Conservation (phyloP, 73 alveolate genomes). For the Paramecium sonneborni region DNA sequence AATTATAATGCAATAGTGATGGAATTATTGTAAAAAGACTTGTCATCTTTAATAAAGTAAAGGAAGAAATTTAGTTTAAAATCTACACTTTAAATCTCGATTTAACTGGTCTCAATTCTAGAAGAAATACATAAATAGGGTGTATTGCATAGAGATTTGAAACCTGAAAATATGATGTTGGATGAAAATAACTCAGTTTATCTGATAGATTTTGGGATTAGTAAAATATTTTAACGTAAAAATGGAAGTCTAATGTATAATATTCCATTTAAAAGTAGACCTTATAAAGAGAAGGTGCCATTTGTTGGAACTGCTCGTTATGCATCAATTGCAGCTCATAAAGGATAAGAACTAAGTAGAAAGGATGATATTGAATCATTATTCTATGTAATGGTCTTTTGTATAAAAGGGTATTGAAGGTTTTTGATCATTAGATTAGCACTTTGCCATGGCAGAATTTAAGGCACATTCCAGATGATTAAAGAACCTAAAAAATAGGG, state of each 20-base stretch:
- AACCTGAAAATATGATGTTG: slow-evolving; percentile 33
- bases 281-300: slow-evolving; percentile 38
- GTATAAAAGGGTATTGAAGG: slow-evolving; percentile 61
- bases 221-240: slow-evolving; percentile 79
- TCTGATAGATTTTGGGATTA: slow-evolving; percentile 93
- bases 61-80: slow-evolving; percentile 59
- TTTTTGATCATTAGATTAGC: not conserved
- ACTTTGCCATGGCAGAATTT: slow-evolving; percentile 95
- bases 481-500: slow-evolving; percentile 85
- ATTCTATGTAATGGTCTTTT: slow-evolving; percentile 80
- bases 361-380: slow-evolving; percentile 81
- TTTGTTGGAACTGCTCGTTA: slow-evolving; percentile 80
- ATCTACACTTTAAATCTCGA: slow-evolving; percentile 28
- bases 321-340: slow-evolving; percentile 79
- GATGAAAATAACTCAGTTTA: slow-evolving; percentile 39
- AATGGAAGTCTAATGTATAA: slow-evolving; percentile 54
- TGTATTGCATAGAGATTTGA: slow-evolving; percentile 17
- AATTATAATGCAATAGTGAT: slow-evolving; percentile 52
- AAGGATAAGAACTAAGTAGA: slow-evolving; percentile 86
- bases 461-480: slow-evolving; percentile 84
- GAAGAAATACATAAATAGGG: slow-evolving; percentile 50
- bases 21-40: slow-evolving; percentile 45
- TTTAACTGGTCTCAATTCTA: slow-evolving; percentile 2
- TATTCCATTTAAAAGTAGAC: not conserved
- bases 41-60: slow-evolving; percentile 35